Conservation (phyloP, 2,329 filamentous ascomycete species). For the Hypoxylon sp. region DNA sequence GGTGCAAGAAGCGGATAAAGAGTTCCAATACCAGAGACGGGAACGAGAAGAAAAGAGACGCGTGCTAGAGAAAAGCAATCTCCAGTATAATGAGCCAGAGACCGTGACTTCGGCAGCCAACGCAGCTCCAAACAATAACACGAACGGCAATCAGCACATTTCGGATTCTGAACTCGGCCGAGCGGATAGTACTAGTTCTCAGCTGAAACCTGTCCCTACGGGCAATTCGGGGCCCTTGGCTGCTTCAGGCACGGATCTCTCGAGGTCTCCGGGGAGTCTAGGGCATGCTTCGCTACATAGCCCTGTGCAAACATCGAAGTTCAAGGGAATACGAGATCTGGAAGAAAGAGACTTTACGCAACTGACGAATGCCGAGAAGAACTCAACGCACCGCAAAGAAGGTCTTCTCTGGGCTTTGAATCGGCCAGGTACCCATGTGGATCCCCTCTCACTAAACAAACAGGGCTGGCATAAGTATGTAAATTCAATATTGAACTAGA, state of each 20-base stretch:
- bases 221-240: slow-evolving; percentile 57
- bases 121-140: slow-evolving; percentile 52
- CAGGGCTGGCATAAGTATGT: slow-evolving; percentile 98
- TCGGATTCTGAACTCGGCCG: slow-evolving; percentile 79
- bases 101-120: slow-evolving; percentile 60
- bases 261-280: slow-evolving; percentile 70
- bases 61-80: slow-evolving; percentile 88
- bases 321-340: slow-evolving; percentile 92
- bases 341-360: slow-evolving; percentile 82
- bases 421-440: slow-evolving; percentile 91
- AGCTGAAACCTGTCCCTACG: slow-evolving; percentile 67
- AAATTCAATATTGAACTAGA: background rate
- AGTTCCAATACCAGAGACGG: slow-evolving; percentile 94
- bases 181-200: slow-evolving; percentile 80
- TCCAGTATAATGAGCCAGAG: slow-evolving; percentile 78
- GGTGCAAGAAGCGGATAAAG: slow-evolving; percentile 94
- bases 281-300: slow-evolving; percentile 62
- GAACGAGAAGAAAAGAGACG: slow-evolving; percentile 95
- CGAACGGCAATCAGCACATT: slow-evolving; percentile 64
- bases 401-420: slow-evolving; percentile 95
- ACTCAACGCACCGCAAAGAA: slow-evolving; percentile 84
- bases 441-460: slow-evolving; percentile 95
- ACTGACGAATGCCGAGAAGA: slow-evolving; percentile 66
- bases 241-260: slow-evolving; percentile 59
- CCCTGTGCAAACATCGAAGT: slow-evolving; percentile 70